These are phyloP conservation scores for Dipteronia sinensis DNA, from an alignment of 345 rosid genomes.

Conservation along the genomic window DNA sequence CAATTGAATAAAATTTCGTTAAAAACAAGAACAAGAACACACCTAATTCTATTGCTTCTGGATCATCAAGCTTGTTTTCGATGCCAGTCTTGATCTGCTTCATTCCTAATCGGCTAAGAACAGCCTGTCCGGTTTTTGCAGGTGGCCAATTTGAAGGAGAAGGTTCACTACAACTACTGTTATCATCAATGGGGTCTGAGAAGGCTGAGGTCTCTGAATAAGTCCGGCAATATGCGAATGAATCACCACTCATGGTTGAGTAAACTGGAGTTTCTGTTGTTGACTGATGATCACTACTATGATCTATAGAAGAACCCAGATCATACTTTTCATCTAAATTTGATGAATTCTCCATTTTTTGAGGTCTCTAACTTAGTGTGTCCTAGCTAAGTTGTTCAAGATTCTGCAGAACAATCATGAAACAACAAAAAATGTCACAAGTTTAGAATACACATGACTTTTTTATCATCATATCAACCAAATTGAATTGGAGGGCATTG, in stretches of 20 bases:
- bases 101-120: constrained; percentile 29
- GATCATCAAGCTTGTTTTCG: constrained; percentile 46
- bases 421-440: too few species aligned
- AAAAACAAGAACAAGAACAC: not conserved
- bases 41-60: constrained; percentile 63
- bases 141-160: constrained; percentile 63
- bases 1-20: not conserved
- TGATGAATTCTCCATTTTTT: constrained; percentile 45
- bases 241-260: constrained; percentile 59
- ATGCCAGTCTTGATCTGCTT: constrained; percentile 33
- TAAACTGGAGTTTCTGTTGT: constrained; percentile 54
- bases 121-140: constrained; percentile 34
- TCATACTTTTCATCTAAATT: constrained; percentile 51
- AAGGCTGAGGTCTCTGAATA: constrained; percentile 66
- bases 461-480: constrained; percentile 25
- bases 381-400: constrained; percentile 22
- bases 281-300: constrained; percentile 43
- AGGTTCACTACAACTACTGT: constrained; percentile 58
- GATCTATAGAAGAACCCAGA: constrained; percentile 53
- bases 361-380: not conserved
- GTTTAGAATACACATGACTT: constrained; percentile 19
- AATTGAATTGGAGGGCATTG: constrained; percentile 23
- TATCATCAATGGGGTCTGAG: constrained; percentile 61
- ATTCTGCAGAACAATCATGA: constrained; percentile 36
- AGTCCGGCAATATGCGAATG: constrained; percentile 55